A percentile compares a stretch with the other conserved stretches of the same genome.
These are phyloP conservation scores for Sphagnum contortum DNA, from an alignment of 225 moss, liverwort and hornwort genomes.

Conservation along the genomic window DNA sequence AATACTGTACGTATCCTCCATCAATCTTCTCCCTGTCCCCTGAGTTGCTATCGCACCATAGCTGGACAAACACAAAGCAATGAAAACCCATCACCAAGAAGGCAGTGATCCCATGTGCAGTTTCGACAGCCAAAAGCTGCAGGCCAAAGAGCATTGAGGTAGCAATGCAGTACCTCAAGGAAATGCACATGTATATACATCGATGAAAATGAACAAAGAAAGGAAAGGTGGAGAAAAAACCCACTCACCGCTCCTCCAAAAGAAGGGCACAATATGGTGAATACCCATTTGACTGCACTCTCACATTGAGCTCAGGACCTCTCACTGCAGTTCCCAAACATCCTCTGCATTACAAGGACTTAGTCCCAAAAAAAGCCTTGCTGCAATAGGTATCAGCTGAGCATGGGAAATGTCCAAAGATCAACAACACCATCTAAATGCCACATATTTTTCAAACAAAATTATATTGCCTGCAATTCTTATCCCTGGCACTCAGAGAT, in stretches of 20 bases:
- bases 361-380: slow-evolving; percentile 19
- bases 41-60: slow-evolving; percentile 58
- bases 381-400: not conserved
- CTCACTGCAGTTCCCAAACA: slow-evolving; percentile 37
- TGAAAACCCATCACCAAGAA: not conserved
- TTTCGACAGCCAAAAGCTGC: no score
- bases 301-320: slow-evolving; percentile 12
- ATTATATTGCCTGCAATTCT: no score
- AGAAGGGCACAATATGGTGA: slow-evolving; percentile 35
- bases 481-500: no score
- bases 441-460: no score
- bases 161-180: no score
- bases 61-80: slow-evolving; percentile 17
- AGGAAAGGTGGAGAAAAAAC: no score
- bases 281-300: slow-evolving; percentile 10
- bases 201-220: no score
- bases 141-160: no score
- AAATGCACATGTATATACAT: no score
- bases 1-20: slow-evolving; percentile 77
- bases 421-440: not conserved
- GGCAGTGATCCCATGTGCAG: no score
- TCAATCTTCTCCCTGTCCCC: slow-evolving; percentile 54
- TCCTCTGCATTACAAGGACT: slow-evolving; percentile 49
- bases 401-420: not conserved
- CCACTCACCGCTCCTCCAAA: slow-evolving; percentile 34